These are phyloP conservation scores for Bifiguratus adelaidae DNA, from an alignment of 192 early-diverging fungal species.

Conservation along the genomic window DNA sequence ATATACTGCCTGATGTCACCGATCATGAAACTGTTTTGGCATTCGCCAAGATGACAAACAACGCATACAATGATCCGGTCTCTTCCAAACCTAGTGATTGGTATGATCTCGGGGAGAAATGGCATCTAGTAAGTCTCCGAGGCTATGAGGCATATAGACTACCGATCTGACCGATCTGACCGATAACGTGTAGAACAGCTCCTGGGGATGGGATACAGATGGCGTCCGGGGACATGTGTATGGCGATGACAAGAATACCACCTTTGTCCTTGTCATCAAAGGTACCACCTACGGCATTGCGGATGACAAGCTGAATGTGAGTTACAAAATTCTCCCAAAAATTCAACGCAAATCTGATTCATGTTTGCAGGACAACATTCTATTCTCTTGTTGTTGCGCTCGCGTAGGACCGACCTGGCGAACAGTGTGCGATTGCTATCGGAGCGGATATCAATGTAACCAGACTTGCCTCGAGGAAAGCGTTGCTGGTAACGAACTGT, in stretches of 20 bases:
- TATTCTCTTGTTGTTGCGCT: constrained; percentile 96
- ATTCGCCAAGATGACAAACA: constrained; percentile 73
- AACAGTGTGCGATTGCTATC: constrained; percentile 77
- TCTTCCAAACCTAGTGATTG: constrained; percentile 39
- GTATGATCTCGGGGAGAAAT: constrained; percentile 57
- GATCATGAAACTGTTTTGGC: constrained; percentile 62
- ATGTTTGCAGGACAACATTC: constrained; percentile 65
- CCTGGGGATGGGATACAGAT: constrained; percentile 64
- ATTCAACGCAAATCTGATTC: neutral
- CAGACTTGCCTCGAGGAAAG: constrained; percentile 46
- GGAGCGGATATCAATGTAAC: constrained; percentile 41
- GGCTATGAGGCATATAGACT: neutral
- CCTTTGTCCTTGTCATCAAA: constrained; percentile 79
- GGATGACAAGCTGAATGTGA: constrained; percentile 70
- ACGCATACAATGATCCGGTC: constrained; percentile 71
- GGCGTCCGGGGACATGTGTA: constrained; percentile 86
- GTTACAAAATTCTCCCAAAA: neutral
- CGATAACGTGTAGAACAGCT: constrained; percentile 8
- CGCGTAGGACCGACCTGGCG: constrained; percentile 71
- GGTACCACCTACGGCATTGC: constrained; percentile 66
- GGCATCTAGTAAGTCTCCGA: constrained; percentile 34
- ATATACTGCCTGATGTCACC: constrained; percentile 52
- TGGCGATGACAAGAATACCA: constrained; percentile 45
- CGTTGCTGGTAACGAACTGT: constrained; percentile 47
- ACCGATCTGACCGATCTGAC: neutral